Base-by-base conservation (phyloP, 2,329 filamentous ascomycete genomes). In the Metarhizium robertsii region DNA sequence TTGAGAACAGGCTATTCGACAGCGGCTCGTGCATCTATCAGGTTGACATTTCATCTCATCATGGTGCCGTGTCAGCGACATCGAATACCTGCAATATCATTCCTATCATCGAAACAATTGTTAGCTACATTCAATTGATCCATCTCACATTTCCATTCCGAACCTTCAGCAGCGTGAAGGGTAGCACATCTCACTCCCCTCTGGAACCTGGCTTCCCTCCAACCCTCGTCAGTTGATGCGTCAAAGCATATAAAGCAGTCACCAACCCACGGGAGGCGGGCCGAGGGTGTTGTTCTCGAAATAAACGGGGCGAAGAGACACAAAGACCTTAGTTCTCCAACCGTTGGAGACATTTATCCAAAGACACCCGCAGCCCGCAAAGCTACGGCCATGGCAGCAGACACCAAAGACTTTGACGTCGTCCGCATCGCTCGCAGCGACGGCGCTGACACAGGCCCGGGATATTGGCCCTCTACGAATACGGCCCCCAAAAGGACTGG, bases 381-480 rank as follows among this genome's bases (percentile, higher is more conserved):
- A 49, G 7, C 2, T 34, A 11, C 32, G 32, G 6, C 32, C 32
- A 34, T 45, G 38, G 70, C 69, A 64, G 56, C 69, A 18, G 70
- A 72, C 2, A 59, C 66, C 53, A 73, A 70, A 50, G 72, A 75
- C 4, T 74, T 74, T 45, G 70, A 75, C 43, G 63, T 73, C 25
- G 64, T 78, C 25, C 66, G 68, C 52, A 67, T 78, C 45, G 69
- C 68, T 6, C 72, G 75, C 52, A 77, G 72, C 60, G 76, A 79
- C 65, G 75, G 76, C 18, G 67, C 67, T 47, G 74, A 76, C 52
- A 71, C 68, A 7, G 74, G 74, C 2, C 72, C 72, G 0, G 74
- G 73, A 10, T 76, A 76, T 61, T 76, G 74, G 74, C 72, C 72
- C 6, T 56, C 69, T 56, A 64, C 60, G 30, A 49, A 65, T 52